Base-by-base conservation (phyloP, 2,329 filamentous ascomycete genomes). In the Diaporthe amygdali region DNA sequence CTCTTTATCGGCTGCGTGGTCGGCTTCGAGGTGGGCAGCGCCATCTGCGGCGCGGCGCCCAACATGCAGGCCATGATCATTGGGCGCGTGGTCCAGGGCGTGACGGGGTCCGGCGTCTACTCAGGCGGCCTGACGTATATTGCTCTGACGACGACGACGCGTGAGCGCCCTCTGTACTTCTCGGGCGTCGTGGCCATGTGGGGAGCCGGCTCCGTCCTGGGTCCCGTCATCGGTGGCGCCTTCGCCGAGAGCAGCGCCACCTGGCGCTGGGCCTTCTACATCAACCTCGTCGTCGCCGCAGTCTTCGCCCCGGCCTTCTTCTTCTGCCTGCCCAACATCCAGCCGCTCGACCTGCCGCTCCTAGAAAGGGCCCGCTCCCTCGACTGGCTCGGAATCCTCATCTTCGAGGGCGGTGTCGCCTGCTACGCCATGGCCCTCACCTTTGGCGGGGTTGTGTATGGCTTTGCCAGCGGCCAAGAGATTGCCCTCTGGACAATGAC, bases 41-140 rank as follows among this genome's bases (percentile, higher is more conserved):
- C 83, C 0, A 67, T 85, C 1, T 86, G 84, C 69, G 85, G 84
- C 49, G 84, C 77, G 0, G 82, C 85, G 0, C 82, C 82, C 0
- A 81, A 72, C 39, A 85, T 86, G 79, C 75, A 82, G 69, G 83
- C 83, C 27, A 74, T 89, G 20, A 88, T 89, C 69, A 75, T 85
- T 20, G 85, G 85, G 7, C 79, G 85, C 12, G 83, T 80, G n/a
- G 77, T 86, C 46, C 80, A 80, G 59, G 85, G 85, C 47, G 74
- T 82, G 25, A 84, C 85, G 2, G 85, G 84, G 0, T 76, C 76
- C 3, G 85, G 84, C 9, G 81, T 85, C 76, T 86, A 85, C 64
- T 54, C 79, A 6, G 82, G 81, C 3, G 69, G 66, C 8, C 20
- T 63, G 56, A 63, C 56, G 27, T 27, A 41, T n/a, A 27, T 63